Conservation (phyloP, 148 eudicot genomes). For the Silene latifolia region DNA sequence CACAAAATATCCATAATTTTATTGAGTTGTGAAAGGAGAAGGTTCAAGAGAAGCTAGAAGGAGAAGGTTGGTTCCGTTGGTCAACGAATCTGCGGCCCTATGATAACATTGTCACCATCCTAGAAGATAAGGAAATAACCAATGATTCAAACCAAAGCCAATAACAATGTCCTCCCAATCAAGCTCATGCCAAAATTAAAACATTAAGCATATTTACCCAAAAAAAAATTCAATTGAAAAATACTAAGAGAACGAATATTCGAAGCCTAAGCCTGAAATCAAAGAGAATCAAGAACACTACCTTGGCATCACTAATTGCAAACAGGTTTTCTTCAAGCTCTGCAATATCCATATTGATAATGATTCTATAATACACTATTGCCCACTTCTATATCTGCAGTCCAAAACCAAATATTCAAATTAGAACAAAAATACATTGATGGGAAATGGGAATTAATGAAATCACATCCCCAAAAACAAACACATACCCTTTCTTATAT, state of each 20-base stretch:
- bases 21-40: too few relatives aligned
- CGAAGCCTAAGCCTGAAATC: not conserved
- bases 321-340: constrained; percentile 75
- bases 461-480: not conserved
- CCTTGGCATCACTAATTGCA: constrained; percentile 89
- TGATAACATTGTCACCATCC: not conserved
- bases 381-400: constrained; percentile 27
- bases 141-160: not conserved
- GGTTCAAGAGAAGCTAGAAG: too few relatives aligned
- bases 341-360: constrained; percentile 49
- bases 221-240: not conserved
- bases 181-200: constrained; percentile 14
- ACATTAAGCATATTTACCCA: constrained; percentile 1
- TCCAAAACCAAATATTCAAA: constrained; percentile 15
- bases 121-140: not conserved
- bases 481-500: not conserved
- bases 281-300: constrained; percentile 20
- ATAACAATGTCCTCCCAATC: not conserved
- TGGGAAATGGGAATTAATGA: not conserved
- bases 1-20: too few relatives aligned
- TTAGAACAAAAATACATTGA: not conserved
- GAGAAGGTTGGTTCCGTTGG: too few relatives aligned
- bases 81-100: not conserved
- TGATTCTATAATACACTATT: constrained; percentile 4
- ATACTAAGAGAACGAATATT: not conserved